Evolutionary conservation across 495 filamentous ascomycete genomes (phyloP), one percentile per base, ranked within the genome.

Genomic region (Penicillium psychrofluorescens): DNA sequence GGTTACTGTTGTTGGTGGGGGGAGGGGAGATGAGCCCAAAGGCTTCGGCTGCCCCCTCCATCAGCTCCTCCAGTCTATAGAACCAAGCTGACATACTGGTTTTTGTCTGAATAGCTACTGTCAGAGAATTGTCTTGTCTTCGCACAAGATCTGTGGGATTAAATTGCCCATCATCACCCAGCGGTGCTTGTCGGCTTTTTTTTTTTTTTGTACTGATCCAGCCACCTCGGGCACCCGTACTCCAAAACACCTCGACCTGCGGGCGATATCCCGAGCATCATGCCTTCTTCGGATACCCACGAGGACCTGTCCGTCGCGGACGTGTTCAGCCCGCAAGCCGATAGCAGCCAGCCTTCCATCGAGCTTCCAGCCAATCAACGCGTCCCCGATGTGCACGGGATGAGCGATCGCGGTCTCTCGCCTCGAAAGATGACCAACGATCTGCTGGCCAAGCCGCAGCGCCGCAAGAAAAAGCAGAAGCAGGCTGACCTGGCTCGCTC

Each of bases 401-500:
- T 46, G 32, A 46, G 30, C 37, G 50, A 49, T 38, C 43, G 38
- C 30, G 41, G 32, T 11, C 33, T 38, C 11, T 53, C 55, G 29
- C 48, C 54, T 6, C 48, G 59, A 14, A 51, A 46, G 0, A 36
- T 63, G 34, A 53, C 56, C 32, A 53, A 46, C 32, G 42, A 60
- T 36, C 51, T 56, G 38, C 48, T 67, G 30, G 41, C 62, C 38
- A 63, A 68, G 53, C 51, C 62, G 54, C 55, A 60, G 38, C 53
- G 66, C 35, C 72, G 67, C 50, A 69, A 66, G 46, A 72, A 68
- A 55, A 82, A 72, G 59, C 79, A 75, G 56, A 69, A 74, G 54
- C 70, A 66, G 44, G 77, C 75, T 22, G 68, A 76, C 31, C 78
- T 80, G 34, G 87, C 89, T 35, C 68, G 81, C 48, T 83, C 75